phyloP scores from a whole-genome alignment of 2,329 filamentous ascomycete species.

The Aspergillus latus region DNA sequence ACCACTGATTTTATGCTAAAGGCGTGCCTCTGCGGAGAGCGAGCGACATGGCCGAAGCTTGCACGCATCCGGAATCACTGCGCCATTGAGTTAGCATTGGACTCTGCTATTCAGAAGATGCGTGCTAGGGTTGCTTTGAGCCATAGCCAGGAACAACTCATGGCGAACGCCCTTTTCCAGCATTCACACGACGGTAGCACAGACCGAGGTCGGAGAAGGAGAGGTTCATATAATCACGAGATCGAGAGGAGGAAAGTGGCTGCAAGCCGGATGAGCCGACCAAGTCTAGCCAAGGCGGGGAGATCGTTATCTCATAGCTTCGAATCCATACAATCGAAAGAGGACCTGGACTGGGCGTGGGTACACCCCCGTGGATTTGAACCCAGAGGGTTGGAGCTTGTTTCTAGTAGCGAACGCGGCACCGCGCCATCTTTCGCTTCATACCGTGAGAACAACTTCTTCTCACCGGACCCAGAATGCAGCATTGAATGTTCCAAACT shows the following conservation, averaged over 20 bases:
- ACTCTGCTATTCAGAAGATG: slow-evolving; percentile 42
- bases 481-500: slow-evolving; percentile 5
- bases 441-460: slow-evolving; percentile 8
- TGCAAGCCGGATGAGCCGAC: slow-evolving; percentile 10
- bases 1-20: slow-evolving; percentile 82
- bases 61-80: slow-evolving; percentile 82
- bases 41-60: slow-evolving; percentile 88
- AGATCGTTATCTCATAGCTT: slow-evolving; percentile 19
- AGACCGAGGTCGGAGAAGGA: slow-evolving; percentile 24
- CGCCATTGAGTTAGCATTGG: slow-evolving; percentile 79
- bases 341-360: slow-evolving; percentile 7
- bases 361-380: not conserved
- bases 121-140: slow-evolving; percentile 40
- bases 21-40: slow-evolving; percentile 73
- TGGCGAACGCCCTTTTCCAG: slow-evolving; percentile 17
- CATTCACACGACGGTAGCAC: slow-evolving; percentile 26
- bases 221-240: slow-evolving; percentile 36
- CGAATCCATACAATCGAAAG: slow-evolving; percentile 3
- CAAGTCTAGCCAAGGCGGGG: slow-evolving; percentile 14
- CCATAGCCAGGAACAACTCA: slow-evolving; percentile 27
- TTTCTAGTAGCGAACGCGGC: slow-evolving; percentile 15
- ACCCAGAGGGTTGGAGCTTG: slow-evolving; percentile 7
- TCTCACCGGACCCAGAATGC: slow-evolving; percentile 12
- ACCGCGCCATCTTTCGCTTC: slow-evolving; percentile 9
- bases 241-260: slow-evolving; percentile 22